Conservation (phyloP, 495 filamentous ascomycete genomes). For the Letharia lupina region DNA sequence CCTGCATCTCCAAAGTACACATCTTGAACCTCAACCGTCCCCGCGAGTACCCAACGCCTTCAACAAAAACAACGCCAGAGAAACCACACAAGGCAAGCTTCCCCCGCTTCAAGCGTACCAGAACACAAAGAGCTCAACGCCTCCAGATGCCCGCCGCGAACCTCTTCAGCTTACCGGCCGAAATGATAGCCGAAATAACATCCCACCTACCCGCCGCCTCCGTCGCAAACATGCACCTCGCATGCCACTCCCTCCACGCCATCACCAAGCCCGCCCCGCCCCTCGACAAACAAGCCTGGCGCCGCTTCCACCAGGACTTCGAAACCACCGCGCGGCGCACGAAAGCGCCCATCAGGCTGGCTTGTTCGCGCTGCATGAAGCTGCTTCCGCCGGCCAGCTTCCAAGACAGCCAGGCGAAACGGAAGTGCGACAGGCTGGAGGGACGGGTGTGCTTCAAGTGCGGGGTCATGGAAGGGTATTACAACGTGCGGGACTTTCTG, state of each 20-base stretch:
- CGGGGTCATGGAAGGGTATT: not conserved
- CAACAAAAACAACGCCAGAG: no score
- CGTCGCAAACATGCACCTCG: not conserved
- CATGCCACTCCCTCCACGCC: not conserved
- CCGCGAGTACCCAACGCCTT: no score
- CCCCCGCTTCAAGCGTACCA: no score
- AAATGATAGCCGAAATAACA: not conserved
- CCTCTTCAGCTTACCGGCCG: not conserved
- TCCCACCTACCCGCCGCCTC: not conserved
- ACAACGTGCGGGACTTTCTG: not conserved
- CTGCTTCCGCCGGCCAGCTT: not conserved
- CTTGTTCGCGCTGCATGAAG: not conserved
- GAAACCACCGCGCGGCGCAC: not conserved
- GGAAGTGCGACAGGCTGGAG: not conserved
- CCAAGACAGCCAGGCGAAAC: conserved; percentile 1
- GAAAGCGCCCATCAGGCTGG: not conserved
- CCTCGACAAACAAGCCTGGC: not conserved
- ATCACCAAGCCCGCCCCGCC: not conserved
- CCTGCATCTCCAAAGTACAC: not conserved
- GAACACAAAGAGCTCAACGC: no score
- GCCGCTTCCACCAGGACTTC: not conserved
- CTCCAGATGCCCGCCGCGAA: not conserved
- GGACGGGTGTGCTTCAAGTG: not conserved
- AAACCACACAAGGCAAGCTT: no score
- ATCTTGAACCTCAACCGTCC: not conserved